Percentiles rank a stretch among this genome's conserved stretches.
Evolutionary conservation across 2,329 filamentous ascomycete genomes (phyloP).

Genomic region (Beauveria rudraprayagi): DNA sequence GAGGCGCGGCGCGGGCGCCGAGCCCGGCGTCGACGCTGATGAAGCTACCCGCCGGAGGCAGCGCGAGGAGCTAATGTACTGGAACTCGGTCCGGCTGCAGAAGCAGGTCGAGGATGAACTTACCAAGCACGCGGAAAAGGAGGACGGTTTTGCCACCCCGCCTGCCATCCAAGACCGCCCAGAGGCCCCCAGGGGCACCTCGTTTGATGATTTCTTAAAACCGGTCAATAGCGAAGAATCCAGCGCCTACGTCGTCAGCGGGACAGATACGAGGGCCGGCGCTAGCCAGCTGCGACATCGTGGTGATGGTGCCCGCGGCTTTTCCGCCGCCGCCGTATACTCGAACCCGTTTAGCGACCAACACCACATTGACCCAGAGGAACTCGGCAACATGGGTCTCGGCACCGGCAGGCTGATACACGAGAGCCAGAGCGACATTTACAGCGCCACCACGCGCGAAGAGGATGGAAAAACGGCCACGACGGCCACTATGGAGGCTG

Average conservation of each 20-base stretch:
- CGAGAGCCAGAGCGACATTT: slow-evolving; percentile 46
- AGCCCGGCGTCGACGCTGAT: slow-evolving; percentile 50
- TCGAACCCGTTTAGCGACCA: slow-evolving; percentile 55
- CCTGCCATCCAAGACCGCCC: slow-evolving; percentile 13
- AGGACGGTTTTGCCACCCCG: slow-evolving; percentile 9
- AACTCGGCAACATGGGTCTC: slow-evolving; percentile 28
- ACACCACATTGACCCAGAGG: slow-evolving; percentile 42
- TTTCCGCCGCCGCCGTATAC: slow-evolving; percentile 35
- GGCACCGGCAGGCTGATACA: slow-evolving; percentile 36
- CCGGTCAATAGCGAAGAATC: slow-evolving; percentile 43
- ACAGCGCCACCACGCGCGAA: slow-evolving; percentile 46
- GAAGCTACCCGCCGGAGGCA: slow-evolving; percentile 53
- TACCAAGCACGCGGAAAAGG: slow-evolving; percentile 14
- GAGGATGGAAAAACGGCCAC: slow-evolving; percentile 16
- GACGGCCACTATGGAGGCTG: slow-evolving; percentile 18
- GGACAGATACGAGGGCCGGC: slow-evolving; percentile 38
- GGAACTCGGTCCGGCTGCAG: slow-evolving; percentile 49
- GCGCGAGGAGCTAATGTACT: slow-evolving; percentile 57
- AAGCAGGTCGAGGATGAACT: slow-evolving; percentile 30
- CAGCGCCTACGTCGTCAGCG: slow-evolving; percentile 51
- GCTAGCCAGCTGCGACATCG: slow-evolving; percentile 43
- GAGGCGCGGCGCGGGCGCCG: slow-evolving; percentile 31
- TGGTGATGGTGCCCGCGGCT: slow-evolving; percentile 36
- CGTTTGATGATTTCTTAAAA: slow-evolving; percentile 53
- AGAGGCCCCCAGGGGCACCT: slow-evolving; percentile 26